phyloP scores from a whole-genome alignment of 768 basidiomycete species.

The Tephrocybe sp. region DNA sequence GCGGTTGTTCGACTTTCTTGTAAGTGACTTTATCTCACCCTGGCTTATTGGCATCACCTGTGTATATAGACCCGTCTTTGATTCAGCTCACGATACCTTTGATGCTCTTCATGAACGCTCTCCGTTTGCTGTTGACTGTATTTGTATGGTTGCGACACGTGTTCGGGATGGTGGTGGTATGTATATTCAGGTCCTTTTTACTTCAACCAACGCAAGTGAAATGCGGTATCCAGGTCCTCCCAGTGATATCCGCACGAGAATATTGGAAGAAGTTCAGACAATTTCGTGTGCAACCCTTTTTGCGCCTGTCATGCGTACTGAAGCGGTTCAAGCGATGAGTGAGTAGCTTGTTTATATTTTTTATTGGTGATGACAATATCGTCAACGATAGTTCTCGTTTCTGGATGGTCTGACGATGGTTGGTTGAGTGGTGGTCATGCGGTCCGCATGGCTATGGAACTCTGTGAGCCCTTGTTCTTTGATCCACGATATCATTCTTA shows the following conservation, averaged over 20 bases:
- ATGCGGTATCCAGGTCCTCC: conserved; percentile 47
- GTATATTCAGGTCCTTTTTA: conserved; percentile 15
- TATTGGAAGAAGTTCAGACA: conserved; percentile 80
- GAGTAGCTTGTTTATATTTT: conserved; percentile 25
- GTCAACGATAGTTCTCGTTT: conserved; percentile 64
- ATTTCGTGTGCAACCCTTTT: conserved; percentile 88
- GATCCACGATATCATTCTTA: not conserved
- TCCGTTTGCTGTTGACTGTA: conserved; percentile 89
- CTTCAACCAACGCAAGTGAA: conserved; percentile 10
- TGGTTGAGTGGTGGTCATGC: conserved; percentile 95
- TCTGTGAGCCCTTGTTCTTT: conserved; percentile 51
- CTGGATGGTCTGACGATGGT: conserved; percentile 95
- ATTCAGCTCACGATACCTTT: conserved; percentile 78
- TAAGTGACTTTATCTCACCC: conserved; percentile 18
- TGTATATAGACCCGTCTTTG: conserved; percentile 70
- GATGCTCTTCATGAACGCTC: conserved; percentile 84
- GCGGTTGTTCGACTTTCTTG: conserved; percentile 89
- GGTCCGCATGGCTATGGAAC: conserved; percentile 95
- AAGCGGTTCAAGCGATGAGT: conserved; percentile 96
- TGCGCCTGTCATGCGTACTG: conserved; percentile 76
- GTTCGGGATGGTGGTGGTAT: conserved; percentile 88
- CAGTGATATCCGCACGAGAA: conserved; percentile 70
- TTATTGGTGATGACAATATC: conserved; percentile 4
- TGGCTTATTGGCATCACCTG: conserved; percentile 6
- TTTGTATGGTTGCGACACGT: conserved; percentile 91